A percentile compares a stretch with the other conserved stretches of the same genome.
Evolutionary conservation across 2,329 filamentous ascomycete species (phyloP).

Genomic region (Lojkania enalia): DNA sequence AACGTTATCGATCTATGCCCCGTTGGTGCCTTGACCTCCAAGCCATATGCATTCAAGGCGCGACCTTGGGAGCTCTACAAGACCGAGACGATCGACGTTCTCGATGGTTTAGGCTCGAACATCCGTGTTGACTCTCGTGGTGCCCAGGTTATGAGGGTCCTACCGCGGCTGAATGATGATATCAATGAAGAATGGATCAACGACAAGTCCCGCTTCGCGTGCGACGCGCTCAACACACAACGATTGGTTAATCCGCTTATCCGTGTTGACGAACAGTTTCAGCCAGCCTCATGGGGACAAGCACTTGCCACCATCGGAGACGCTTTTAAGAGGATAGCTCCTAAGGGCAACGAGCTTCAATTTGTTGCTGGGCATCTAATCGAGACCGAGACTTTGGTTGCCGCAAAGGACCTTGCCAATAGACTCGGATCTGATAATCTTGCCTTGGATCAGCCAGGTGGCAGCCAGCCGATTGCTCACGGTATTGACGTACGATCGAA

Average conservation of each 20-base stretch:
- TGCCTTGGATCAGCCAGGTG: conserved; percentile 85
- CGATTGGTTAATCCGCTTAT: conserved; percentile 90
- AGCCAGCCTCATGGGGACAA: conserved; percentile 93
- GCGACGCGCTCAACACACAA: conserved; percentile 95
- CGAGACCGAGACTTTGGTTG: conserved; percentile 91
- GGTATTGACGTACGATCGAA: conserved; percentile 92
- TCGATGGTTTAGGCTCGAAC: conserved; percentile 90
- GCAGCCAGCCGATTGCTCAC: conserved; percentile 82
- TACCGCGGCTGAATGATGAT: conserved; percentile 93
- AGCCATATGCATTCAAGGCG: conserved; percentile 96
- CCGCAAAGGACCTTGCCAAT: conserved; percentile 96
- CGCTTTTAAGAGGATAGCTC: conserved; percentile 76
- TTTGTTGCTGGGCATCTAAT: conserved; percentile 86
- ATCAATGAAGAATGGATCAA: conserved; percentile 99
- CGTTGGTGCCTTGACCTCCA: conserved; percentile 93
- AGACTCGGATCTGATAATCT: conserved; percentile 95
- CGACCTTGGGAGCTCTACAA: conserved; percentile 97
- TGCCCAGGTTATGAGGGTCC: conserved; percentile 91
- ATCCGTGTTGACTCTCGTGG: conserved; percentile 92
- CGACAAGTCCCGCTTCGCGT: conserved; percentile 95
- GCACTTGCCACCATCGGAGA: conserved; percentile 83
- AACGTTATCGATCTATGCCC: conserved; percentile 99
- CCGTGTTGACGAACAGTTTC: conserved; percentile 85
- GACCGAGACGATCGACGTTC: conserved; percentile 92
- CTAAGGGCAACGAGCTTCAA: conserved; percentile 94